Evolutionary conservation across 176 grass and related monocot species (phyloP), one percentile per base, ranked within the genome.

Genomic region (Oryza brachyantha): DNA sequence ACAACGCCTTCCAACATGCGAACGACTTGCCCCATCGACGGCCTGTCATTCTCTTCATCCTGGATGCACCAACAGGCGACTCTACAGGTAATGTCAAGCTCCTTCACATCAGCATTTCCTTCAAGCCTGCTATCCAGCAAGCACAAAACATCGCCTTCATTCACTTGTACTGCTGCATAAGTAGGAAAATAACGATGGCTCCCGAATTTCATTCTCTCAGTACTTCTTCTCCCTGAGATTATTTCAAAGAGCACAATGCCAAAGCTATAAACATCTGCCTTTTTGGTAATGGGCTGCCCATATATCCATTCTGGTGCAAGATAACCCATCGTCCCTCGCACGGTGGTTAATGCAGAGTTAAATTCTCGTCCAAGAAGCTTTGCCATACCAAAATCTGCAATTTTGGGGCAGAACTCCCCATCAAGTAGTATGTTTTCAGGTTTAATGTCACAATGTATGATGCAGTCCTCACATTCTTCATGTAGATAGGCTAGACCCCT

Each of bases 391-490:
- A 92, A 92, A 50, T 92, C 90, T 0, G 77, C 78, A 34, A 88
- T 77, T 74, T 92, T 88, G 1, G 90, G 78, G 13, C 70, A 43
- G 57, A 92, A 78, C 32, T 83, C 28, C 0, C 24, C 68, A 76
- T 92, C 83, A 4, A 92, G 68, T 10, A 92, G 74, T 68, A 92
- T 74, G 70, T 92, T 92, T 35, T 92, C 86, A 0, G 90, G 90
- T 35, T 92, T 92, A 7, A 92, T 88, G 4, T 92, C 90, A 13
- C 82, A 92, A 43, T 88, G 90, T 38, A 92, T 88, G 37, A 91
- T 92, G 74, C 81, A 85, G 21, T 88, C 90, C 17, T 83, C 81
- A 5, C 90, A 92, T 76, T 86, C 48, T 75, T 88, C 85, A 63
- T 91, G 81, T 0, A 91, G 85, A 78, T 88, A 91, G 24, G 77